Evolutionary conservation across 2,329 filamentous ascomycete genomes (phyloP), one percentile per base, ranked within the genome.

Genomic region (Fusarium sp.): DNA sequence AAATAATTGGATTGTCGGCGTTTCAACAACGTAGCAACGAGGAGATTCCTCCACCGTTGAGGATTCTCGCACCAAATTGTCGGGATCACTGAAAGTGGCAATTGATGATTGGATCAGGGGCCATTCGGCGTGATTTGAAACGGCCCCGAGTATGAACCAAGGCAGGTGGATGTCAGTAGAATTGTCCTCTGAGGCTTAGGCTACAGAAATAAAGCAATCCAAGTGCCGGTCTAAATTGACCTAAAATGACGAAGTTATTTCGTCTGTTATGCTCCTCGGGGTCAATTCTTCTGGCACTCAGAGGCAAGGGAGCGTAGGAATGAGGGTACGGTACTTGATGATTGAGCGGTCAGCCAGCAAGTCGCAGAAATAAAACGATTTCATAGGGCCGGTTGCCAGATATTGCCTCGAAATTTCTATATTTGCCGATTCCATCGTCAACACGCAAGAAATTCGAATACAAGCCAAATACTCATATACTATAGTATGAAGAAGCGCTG

Each of bases 361-460:
- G 30, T 42, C 42, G 34, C 45, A 26, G 45, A 52, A 46, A 46
- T 31, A 19, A 6, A 16, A 65, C n/a, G 18, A 37, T 28, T 65
- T 58, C 55, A 62, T 14, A 26, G 9, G 18, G 16, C 8, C 13
- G 3, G 13, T 19, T 12, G 18, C 11, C 48, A 39, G 4, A 41
- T 41, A 34, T 26, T 41, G 14, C 18, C 18, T 26, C 9, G 11
- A n/a, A 11, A 25, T 11, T 42, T 37, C 41, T 39, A 12, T 18
- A 30, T 71, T 78, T 83, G 80, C 78, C 81, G 73, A 79, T 81
- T 74, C 78, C 77, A 78, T 79, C n/a, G 59, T 59, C 80, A 68
- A 62, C 63, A 63, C 69, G 18, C 55, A 64, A 48, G 56, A 59
- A 44, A 52, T 43, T 48, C 55, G 46, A 51, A 54, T 51, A 49